These are phyloP conservation scores for Kodamaea kaohsiungensis DNA, from an alignment of 805 yeast genomes.

Conservation along the genomic window DNA sequence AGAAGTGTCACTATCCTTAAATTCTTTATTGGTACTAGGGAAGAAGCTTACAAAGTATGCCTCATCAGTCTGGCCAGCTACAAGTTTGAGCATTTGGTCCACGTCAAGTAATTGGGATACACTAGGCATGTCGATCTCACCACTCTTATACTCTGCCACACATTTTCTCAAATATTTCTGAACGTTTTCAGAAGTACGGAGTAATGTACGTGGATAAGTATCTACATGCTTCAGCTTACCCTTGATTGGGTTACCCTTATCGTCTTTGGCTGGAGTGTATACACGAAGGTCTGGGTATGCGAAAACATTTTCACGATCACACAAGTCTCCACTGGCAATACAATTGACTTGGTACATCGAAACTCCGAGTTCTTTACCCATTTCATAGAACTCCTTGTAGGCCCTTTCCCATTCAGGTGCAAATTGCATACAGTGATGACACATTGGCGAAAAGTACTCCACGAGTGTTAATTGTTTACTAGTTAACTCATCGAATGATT, in stretches of 20 bases:
- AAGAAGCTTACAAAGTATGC: constrained; percentile 67
- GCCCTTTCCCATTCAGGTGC: constrained; percentile 85
- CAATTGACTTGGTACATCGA: constrained; percentile 82
- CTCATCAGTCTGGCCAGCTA: constrained; percentile 49
- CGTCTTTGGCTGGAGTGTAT: constrained; percentile 56
- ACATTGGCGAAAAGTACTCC: constrained; percentile 89
- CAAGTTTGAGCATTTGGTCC: constrained; percentile 45
- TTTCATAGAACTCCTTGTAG: constrained; percentile 49
- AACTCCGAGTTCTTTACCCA: constrained; percentile 45
- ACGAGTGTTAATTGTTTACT: constrained; percentile 63
- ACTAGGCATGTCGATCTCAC: constrained; percentile 41
- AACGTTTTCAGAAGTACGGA: constrained; percentile 51
- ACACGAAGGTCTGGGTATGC: constrained; percentile 74
- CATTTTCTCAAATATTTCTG: constrained; percentile 56
- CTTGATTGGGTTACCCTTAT: constrained; percentile 22
- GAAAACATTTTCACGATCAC: constrained; percentile 61
- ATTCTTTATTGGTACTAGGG: constrained; percentile 53
- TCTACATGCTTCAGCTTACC: constrained; percentile 34
- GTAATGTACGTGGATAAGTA: constrained; percentile 48
- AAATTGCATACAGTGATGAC: constrained; percentile 74
- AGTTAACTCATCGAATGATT: constrained; percentile 47
- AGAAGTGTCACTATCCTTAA: constrained; percentile 29
- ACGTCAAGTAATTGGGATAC: constrained; percentile 41
- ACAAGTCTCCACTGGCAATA: constrained; percentile 81
- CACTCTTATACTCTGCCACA: constrained; percentile 45